These are phyloP conservation scores for Picochlorum sp. DNA, from an alignment of 139 green algal genomes.

Conservation along the genomic window DNA sequence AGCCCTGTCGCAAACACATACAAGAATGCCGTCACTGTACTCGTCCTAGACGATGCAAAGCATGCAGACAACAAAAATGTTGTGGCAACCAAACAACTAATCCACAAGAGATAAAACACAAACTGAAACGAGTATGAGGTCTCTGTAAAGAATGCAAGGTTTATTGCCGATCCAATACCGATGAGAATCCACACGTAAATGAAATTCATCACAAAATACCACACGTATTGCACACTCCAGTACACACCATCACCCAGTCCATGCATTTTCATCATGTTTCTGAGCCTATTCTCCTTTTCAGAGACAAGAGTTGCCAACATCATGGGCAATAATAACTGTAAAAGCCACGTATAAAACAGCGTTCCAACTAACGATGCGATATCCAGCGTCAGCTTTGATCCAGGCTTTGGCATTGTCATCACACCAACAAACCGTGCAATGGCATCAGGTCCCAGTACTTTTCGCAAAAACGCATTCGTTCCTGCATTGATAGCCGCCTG, in stretches of 20 bases:
- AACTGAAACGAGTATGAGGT: constrained; percentile 57
- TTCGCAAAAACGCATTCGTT: constrained; percentile 36
- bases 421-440: constrained; percentile 30
- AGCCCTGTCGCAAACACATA: constrained; percentile 68
- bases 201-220: constrained; percentile 64
- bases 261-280: constrained; percentile 98
- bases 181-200: constrained; percentile 79
- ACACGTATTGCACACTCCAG: constrained; percentile 58
- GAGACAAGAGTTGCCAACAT: constrained; percentile 45
- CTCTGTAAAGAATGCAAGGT: constrained; percentile 74
- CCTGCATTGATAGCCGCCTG: constrained; percentile 31
- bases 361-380: constrained; percentile 67
- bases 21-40: constrained; percentile 60
- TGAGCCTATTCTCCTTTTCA: constrained; percentile 65
- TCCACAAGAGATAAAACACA: constrained; percentile 82
- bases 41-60: constrained; percentile 57
- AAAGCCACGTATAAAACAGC: constrained; percentile 74
- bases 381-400: constrained; percentile 54
- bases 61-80: constrained; percentile 69
- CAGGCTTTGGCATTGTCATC: constrained; percentile 48
- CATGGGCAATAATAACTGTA: constrained; percentile 70
- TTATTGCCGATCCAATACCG: constrained; percentile 48
- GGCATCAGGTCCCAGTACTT: constrained; percentile 12
- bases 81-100: constrained; percentile 74
- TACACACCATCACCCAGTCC: constrained; percentile 59